A percentile compares a stretch with the other conserved stretches of the same genome.
Evolutionary conservation across 148 eudicot genomes (phyloP).

Genomic region (Fallopia convolvulus): DNA sequence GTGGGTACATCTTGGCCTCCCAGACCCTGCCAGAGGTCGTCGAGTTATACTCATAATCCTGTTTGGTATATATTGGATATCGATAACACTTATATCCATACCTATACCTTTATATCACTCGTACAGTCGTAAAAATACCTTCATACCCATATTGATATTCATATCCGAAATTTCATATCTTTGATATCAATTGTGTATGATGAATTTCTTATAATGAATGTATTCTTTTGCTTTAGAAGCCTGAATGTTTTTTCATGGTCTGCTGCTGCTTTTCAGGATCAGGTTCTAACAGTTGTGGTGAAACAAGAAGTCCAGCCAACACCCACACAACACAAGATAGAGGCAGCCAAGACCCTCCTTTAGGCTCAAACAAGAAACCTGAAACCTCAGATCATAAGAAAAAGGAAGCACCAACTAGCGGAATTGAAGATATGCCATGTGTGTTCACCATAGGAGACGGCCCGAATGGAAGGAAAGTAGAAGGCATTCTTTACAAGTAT

Average conservation of each 20-base stretch:
- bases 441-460: slow-evolving; percentile 42
- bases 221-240: background rate
- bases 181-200: too few species aligned
- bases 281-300: slow-evolving; percentile 59
- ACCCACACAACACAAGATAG: slow-evolving; percentile 33
- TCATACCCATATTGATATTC: too few species aligned
- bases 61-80: too few species aligned
- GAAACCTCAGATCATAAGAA: slow-evolving; percentile 18
- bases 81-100: too few species aligned
- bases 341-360: slow-evolving; percentile 28
- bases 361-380: slow-evolving; percentile 24
- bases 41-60: too few species aligned
- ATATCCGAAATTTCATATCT: too few species aligned
- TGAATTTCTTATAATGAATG: too few species aligned
- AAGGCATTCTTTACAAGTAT: slow-evolving; percentile 50
- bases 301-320: slow-evolving; percentile 52
- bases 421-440: slow-evolving; percentile 17
- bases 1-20: too few species aligned
- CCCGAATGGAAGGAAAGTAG: slow-evolving; percentile 32
- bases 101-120: too few species aligned
- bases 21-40: too few species aligned
- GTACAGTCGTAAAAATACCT: too few species aligned
- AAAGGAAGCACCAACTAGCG: slow-evolving; percentile 20
- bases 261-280: background rate
- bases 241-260: background rate